phyloP scores from a whole-genome alignment of 2,329 filamentous ascomycete species.

The Emmonsia crescens region DNA sequence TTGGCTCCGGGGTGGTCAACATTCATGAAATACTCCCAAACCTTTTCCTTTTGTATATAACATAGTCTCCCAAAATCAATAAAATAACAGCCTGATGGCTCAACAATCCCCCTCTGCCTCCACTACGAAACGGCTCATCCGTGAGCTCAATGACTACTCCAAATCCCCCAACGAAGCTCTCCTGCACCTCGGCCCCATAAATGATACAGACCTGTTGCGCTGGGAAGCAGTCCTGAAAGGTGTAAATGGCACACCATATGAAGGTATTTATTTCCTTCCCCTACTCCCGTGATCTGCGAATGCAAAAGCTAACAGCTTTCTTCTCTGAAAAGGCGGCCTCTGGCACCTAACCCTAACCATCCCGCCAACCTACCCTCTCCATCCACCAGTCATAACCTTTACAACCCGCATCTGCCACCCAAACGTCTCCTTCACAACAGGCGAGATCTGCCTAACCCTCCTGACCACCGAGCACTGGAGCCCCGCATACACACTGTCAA shows the following conservation, averaged over 20 bases:
- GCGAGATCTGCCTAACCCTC: constrained; percentile 90
- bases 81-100: constrained; percentile 1
- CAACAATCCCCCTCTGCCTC: constrained; percentile 17
- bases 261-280: constrained; percentile 34
- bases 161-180: constrained; percentile 47
- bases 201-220: constrained; percentile 47
- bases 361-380: constrained; percentile 65
- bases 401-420: constrained; percentile 76
- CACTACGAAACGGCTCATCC: constrained; percentile 49
- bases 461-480: constrained; percentile 65
- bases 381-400: constrained; percentile 69
- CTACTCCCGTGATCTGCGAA: background rate
- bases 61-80: background rate
- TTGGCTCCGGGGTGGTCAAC: background rate
- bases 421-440: constrained; percentile 62
- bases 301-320: background rate
- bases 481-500: constrained; percentile 64
- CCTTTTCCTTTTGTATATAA: background rate
- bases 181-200: constrained; percentile 45
- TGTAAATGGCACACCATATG: constrained; percentile 48
- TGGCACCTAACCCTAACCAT: constrained; percentile 75
- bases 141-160: constrained; percentile 50
- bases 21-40: background rate
- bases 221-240: constrained; percentile 53
- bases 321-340: constrained; percentile 47